Evolutionary conservation across 108 stramenopile genomes (phyloP).

Genomic region (Skeletonema costatum): DNA sequence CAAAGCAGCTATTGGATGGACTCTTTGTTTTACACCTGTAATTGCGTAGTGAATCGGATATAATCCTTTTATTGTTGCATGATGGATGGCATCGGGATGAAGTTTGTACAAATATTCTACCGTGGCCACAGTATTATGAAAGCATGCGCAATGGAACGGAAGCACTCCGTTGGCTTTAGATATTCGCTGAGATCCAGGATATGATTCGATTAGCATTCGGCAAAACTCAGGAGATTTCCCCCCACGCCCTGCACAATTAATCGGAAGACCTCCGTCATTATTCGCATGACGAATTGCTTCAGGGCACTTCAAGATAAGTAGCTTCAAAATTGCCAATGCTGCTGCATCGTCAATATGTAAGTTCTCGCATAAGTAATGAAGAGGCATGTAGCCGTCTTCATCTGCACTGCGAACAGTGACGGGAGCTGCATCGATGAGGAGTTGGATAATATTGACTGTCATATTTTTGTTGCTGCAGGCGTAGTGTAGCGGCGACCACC

Average conservation of each 20-base stretch:
- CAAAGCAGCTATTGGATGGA: background rate
- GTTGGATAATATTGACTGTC: too few relatives aligned
- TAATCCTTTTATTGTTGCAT: background rate
- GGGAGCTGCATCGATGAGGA: too few relatives aligned
- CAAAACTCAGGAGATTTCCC: background rate
- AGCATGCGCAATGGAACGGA: background rate
- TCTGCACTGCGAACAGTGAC: background rate
- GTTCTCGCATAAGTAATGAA: background rate
- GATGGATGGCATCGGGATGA: background rate
- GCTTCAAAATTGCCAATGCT: background rate
- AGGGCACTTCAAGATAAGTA: background rate
- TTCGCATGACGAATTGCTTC: background rate
- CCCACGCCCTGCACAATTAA: background rate
- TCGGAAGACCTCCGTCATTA: background rate
- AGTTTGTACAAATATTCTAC: background rate
- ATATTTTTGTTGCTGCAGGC: too few relatives aligned
- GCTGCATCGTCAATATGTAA: background rate
- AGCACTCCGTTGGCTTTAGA: too few relatives aligned
- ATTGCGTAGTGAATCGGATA: background rate
- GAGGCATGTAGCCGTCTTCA: background rate
- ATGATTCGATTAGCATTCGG: background rate
- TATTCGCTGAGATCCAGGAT: background rate
- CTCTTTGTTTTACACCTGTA: background rate
- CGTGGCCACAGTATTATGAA: background rate
- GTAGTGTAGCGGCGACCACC: too few relatives aligned